Percentiles rank a stretch among this genome's conserved stretches.
phyloP scores from a whole-genome alignment of 495 filamentous ascomycete species.

The Aspergillus carlsbadensis region DNA sequence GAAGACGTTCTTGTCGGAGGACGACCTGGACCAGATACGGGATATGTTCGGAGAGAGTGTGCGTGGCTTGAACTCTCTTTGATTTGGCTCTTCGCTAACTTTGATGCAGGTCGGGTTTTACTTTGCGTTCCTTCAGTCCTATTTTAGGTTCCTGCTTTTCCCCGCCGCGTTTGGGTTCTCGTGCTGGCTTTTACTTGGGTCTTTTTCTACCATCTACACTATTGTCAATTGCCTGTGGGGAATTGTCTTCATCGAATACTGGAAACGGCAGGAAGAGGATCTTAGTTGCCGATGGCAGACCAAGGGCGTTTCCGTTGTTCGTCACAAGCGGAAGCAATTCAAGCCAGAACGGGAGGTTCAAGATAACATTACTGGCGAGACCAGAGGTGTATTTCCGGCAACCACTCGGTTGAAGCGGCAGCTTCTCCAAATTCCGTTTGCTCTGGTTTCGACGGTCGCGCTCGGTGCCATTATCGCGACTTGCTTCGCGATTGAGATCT shows the following conservation, averaged over 20 bases:
- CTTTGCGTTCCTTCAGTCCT: constrained; percentile 92
- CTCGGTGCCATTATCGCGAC: constrained; percentile 80
- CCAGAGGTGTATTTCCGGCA: constrained; percentile 72
- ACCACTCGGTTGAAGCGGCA: constrained; percentile 76
- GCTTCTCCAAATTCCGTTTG: constrained; percentile 86
- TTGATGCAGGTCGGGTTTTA: constrained; percentile 75
- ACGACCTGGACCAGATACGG: constrained; percentile 82
- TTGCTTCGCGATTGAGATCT: constrained; percentile 94
- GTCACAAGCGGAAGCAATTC: constrained; percentile 74
- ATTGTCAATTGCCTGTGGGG: constrained; percentile 83
- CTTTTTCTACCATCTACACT: constrained; percentile 82
- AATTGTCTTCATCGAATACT: constrained; percentile 90
- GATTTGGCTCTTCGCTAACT: not conserved
- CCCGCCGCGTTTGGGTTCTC: constrained; percentile 81
- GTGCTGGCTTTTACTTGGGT: constrained; percentile 78
- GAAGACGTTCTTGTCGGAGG: constrained; percentile 72
- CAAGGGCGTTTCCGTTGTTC: constrained; percentile 79
- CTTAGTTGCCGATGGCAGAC: constrained; percentile 91
- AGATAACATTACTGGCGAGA: constrained; percentile 86
- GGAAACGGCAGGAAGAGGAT: constrained; percentile 93
- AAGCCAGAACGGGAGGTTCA: constrained; percentile 68
- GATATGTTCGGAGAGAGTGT: constrained; percentile 88
- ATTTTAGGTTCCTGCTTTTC: constrained; percentile 82
- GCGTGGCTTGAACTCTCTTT: constrained; percentile 7
- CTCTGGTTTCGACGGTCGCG: constrained; percentile 62